Evolutionary conservation across 2,329 filamentous ascomycete genomes (phyloP).

Genomic region (Alternaria angustiovoidea): DNA sequence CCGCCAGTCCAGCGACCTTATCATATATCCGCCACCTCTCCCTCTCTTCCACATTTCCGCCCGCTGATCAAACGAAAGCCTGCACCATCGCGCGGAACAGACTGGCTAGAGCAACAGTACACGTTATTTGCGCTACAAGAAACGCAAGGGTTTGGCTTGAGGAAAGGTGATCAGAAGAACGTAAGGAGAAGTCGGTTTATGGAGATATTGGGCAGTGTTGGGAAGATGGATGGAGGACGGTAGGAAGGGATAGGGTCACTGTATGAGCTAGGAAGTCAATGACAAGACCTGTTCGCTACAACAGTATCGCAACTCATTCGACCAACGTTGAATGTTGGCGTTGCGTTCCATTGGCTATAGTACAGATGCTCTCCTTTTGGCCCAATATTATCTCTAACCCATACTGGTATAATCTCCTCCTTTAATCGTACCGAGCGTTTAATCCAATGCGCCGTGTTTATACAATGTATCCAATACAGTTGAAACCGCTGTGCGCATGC

Average conservation of each 20-base stretch:
- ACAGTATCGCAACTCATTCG: too few relatives aligned
- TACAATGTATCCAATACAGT: slow-evolving; percentile 36
- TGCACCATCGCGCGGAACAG: slow-evolving; percentile 13
- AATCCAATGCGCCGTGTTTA: slow-evolving; percentile 34
- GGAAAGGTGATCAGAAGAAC: not conserved
- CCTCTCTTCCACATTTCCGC: not conserved
- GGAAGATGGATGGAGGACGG: not conserved
- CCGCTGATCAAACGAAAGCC: slow-evolving; percentile 13
- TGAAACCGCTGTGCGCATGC: not conserved
- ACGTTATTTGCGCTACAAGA: slow-evolving; percentile 5
- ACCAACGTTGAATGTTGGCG: not conserved
- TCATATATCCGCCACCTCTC: not conserved
- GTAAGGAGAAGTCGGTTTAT: not conserved
- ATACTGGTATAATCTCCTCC: not conserved
- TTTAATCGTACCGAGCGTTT: slow-evolving; percentile 16
- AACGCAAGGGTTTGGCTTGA: slow-evolving; percentile 1
- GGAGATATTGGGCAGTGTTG: slow-evolving; percentile 5
- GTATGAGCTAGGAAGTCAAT: too few relatives aligned
- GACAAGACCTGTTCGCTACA: too few relatives aligned
- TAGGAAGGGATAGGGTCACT: too few relatives aligned
- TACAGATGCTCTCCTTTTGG: not conserved
- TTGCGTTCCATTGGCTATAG: not conserved
- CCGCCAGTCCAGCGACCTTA: not conserved
- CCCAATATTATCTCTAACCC: not conserved
- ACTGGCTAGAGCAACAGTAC: slow-evolving; percentile 22